Conservation (phyloP, 31 red algal species). For the Bonnemaisonia californica region DNA sequence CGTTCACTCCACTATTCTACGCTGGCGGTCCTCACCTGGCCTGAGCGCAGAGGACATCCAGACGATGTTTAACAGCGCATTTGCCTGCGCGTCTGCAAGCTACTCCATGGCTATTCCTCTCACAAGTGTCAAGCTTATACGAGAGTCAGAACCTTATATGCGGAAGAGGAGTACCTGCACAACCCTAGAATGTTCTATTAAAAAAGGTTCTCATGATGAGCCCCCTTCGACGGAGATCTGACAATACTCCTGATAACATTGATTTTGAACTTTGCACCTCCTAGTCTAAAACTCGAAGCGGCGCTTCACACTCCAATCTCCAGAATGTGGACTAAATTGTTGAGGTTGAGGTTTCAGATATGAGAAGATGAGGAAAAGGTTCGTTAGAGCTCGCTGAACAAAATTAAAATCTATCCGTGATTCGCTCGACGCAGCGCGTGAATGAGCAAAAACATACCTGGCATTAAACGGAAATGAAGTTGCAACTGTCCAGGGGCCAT, state of each 20-base stretch:
- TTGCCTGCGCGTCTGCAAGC: constrained; percentile 11
- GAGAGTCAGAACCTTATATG: constrained; percentile 49
- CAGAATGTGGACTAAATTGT: constrained; percentile 42
- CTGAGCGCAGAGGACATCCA: constrained; percentile 14
- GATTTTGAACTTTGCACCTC: too few relatives aligned
- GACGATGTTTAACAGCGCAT: constrained; percentile 33
- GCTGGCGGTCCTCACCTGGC: constrained; percentile 31
- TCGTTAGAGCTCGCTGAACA: background rate
- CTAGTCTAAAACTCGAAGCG: constrained; percentile 53
- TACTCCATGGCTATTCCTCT: constrained; percentile 9
- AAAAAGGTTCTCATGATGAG: too few relatives aligned
- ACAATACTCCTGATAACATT: too few relatives aligned
- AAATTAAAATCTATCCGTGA: background rate
- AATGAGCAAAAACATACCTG: constrained; percentile 42
- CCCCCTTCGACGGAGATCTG: too few relatives aligned
- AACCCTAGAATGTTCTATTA: background rate
- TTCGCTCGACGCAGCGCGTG: too few relatives aligned
- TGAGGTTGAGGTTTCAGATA: background rate
- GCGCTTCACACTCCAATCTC: constrained; percentile 53
- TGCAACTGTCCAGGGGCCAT: constrained; percentile 70
- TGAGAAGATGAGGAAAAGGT: background rate
- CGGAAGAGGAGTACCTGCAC: constrained; percentile 18
- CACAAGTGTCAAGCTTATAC: constrained; percentile 14
- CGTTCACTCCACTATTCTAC: constrained; percentile 49
- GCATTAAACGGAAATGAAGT: constrained; percentile 60